These are phyloP conservation scores for Macaranga tanarius DNA, from an alignment of 441 rosid species.

Conservation along the genomic window DNA sequence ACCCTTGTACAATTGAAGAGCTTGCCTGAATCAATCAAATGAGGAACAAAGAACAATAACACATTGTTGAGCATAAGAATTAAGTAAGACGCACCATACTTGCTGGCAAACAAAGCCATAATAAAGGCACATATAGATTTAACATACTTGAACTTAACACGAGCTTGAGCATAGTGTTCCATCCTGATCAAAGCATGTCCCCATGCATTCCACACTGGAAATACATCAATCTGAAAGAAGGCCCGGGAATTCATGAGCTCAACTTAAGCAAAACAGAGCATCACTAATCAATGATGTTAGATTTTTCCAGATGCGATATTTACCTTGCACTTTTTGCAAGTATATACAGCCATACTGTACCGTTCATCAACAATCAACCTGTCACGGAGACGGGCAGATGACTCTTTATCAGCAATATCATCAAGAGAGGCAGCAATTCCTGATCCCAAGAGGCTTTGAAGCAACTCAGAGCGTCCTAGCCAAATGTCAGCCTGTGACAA, in stretches of 20 bases:
- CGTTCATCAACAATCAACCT: slow-evolving; percentile 89
- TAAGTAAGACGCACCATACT: background rate
- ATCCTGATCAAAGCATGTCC: slow-evolving; percentile 96
- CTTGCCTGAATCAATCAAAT: slow-evolving; percentile 72
- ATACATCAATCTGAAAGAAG: slow-evolving; percentile 78
- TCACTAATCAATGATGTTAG: slow-evolving; percentile 17
- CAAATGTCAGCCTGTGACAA: slow-evolving; percentile 71
- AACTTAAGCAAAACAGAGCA: slow-evolving; percentile 21
- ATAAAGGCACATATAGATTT: slow-evolving; percentile 5
- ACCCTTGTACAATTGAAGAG: slow-evolving; percentile 77
- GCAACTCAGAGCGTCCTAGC: slow-evolving; percentile 96
- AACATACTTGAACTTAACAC: slow-evolving; percentile 93
- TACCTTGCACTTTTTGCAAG: slow-evolving; percentile 99
- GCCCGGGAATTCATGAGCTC: slow-evolving; percentile 22
- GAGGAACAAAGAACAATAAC: slow-evolving; percentile 22
- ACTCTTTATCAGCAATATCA: slow-evolving; percentile 88
- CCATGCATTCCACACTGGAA: slow-evolving; percentile 99
- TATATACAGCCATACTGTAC: slow-evolving; percentile 98
- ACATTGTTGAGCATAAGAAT: background rate
- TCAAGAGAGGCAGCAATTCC: slow-evolving; percentile 97
- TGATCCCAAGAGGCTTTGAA: slow-evolving; percentile 95
- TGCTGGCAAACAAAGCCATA: background rate
- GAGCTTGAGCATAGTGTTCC: slow-evolving; percentile 94
- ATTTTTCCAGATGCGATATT: slow-evolving; percentile 26
- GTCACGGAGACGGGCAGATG: slow-evolving; percentile 81